Conservation (phyloP, 23 red algal species). For the Gracilariopsis chorda region DNA sequence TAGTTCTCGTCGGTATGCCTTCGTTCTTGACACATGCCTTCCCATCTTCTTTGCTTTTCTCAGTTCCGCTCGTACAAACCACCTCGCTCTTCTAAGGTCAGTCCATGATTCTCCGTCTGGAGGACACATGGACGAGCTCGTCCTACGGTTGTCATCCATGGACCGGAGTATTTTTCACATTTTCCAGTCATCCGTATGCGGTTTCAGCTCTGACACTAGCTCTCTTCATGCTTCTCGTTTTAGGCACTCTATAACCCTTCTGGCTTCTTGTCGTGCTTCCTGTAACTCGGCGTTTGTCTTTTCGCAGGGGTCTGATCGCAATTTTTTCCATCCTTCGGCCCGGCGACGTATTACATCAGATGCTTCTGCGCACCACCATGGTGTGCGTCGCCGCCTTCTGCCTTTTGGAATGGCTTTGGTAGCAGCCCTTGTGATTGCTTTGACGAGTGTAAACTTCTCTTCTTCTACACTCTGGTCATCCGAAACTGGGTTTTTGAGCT, state of each 20-base stretch:
- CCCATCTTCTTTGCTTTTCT: neutral
- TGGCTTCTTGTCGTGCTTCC: neutral
- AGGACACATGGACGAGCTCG: neutral
- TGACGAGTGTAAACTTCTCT: neutral
- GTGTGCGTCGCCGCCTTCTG: neutral
- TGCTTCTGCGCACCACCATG: neutral
- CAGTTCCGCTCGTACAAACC: neutral
- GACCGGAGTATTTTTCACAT: neutral
- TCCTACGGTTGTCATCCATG: neutral
- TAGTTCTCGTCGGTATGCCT: neutral
- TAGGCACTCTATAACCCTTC: neutral
- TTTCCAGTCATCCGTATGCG: neutral
- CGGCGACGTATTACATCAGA: neutral
- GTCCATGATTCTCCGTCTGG: neutral
- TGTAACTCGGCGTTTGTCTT: neutral
- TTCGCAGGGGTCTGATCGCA: neutral
- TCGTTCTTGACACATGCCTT: neutral
- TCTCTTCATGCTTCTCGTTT: neutral
- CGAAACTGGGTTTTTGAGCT: neutral
- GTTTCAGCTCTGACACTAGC: neutral
- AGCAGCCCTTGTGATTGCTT: neutral
- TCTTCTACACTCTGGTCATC: neutral
- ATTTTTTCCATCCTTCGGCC: neutral
- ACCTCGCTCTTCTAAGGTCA: neutral
- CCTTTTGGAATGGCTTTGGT: neutral